Evolutionary conservation across 73 alveolate species (phyloP), one percentile per base, ranked within the genome.

Genomic region (Stentor coeruleus): DNA sequence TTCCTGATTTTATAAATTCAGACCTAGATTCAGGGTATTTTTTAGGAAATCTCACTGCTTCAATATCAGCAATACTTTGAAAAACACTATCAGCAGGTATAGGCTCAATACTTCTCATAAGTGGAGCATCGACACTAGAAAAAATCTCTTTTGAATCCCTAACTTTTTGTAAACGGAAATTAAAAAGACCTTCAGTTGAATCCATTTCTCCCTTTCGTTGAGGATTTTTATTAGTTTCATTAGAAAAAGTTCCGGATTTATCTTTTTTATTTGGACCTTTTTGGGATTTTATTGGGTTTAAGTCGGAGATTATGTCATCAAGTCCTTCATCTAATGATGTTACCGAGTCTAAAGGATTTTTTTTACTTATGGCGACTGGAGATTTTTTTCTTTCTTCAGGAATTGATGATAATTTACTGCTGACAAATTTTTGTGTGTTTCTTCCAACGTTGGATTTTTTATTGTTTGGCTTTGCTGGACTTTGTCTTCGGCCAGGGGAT

Each of bases 401-500:
- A 33, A 20, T 66, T 33, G 79, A 20, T 20, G 79, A 66, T 2
- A 66, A 2, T 1, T 66, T 20, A 33, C 79, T 66, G 1, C 15
- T 26, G n/a, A 28, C 39, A 2, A 66, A 66, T 40, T 66, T 66
- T 2, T 20, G 37, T 1, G 79, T 40, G 39, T 20, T 26, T 66
- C 37, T 66, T 2, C 79, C 79, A 76, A 57, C 89, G 90, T 49
- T 90, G 82, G 60, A 90, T 82, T 59, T 86, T 76, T 77, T 90
- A 82, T 41, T 74, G 81, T 58, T 83, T 85, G 35, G 84, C 66
- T 3, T 81, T 58, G 6, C 93, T 90, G 79, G 84, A 90, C 77
- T 82, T 90, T 85, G 81, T 86, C 31, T 39, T 77, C 11, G 92
- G 93, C 77, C 84, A 84, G 74, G 73, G 82, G 81, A 26, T 37